Conservation (phyloP, 768 basidiomycete species). For the Mycena latifolia region DNA sequence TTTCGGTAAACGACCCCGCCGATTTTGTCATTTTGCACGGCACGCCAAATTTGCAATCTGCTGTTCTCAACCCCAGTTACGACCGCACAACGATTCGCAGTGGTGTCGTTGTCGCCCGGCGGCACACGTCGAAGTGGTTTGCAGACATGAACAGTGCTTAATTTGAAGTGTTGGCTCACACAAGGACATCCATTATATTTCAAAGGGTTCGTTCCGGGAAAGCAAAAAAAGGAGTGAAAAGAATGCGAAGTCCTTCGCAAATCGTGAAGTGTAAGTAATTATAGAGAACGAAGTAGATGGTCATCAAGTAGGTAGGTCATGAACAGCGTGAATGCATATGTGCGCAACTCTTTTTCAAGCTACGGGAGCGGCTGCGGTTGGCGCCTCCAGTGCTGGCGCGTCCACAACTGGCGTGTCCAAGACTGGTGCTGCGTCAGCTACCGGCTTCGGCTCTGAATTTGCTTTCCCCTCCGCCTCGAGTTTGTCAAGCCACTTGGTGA, state of each 20-base stretch:
- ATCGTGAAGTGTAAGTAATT: constrained; percentile 6
- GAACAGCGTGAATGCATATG: not conserved
- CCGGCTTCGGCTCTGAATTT: constrained; percentile 7
- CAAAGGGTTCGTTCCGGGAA: not conserved
- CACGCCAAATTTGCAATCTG: constrained; percentile 55
- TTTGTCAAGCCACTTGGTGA: constrained; percentile 73
- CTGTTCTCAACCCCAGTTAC: constrained; percentile 62
- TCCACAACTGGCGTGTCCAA: constrained; percentile 1
- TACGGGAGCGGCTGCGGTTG: not conserved
- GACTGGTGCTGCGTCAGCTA: constrained; percentile 17
- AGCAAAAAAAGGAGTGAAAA: too few relatives aligned
- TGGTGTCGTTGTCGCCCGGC: constrained; percentile 57
- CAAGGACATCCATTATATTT: too few relatives aligned
- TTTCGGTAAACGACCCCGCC: constrained; percentile 57
- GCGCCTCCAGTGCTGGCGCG: constrained; percentile 6
- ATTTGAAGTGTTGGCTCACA: too few relatives aligned
- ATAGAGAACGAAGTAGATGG: constrained; percentile 26
- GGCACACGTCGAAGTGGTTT: constrained; percentile 52
- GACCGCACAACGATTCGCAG: constrained; percentile 65
- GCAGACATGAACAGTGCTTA: not conserved
- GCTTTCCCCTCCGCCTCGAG: constrained; percentile 55
- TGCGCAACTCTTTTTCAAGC: not conserved
- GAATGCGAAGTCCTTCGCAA: too few relatives aligned
- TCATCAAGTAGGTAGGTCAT: constrained; percentile 6
- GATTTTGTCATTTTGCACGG: constrained; percentile 73